Percentiles rank a stretch among this genome's conserved stretches.
phyloP scores from a whole-genome alignment of 768 basidiomycete genomes.

The Lactarius akahatsu region DNA sequence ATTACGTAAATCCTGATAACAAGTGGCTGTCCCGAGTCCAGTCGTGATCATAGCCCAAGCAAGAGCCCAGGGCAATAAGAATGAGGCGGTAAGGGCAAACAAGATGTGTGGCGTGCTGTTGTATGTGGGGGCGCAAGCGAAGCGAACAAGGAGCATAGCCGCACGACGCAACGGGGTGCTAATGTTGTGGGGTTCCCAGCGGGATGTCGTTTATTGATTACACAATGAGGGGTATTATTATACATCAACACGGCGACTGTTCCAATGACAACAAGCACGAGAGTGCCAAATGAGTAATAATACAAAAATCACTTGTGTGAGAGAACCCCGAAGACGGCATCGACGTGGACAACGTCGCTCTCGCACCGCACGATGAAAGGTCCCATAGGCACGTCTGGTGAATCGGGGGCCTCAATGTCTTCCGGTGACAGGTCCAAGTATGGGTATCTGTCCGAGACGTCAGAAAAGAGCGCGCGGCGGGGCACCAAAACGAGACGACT shows the following conservation, averaged over 20 bases:
- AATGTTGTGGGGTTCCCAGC: conserved; percentile 1
- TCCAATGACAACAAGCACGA: not conserved
- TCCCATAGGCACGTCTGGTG: conserved; percentile 21
- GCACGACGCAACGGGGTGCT: not conserved
- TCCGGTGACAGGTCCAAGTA: conserved; percentile 26
- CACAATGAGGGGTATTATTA: conserved; percentile 1
- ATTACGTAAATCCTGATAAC: too few relatives aligned
- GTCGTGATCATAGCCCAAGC: not conserved
- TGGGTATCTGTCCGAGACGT: conserved; percentile 20
- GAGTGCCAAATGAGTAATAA: not conserved
- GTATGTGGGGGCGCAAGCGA: not conserved
- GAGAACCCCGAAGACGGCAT: conserved; percentile 58
- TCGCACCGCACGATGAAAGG: conserved; percentile 26
- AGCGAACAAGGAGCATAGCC: not conserved
- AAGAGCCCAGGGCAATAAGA: not conserved
- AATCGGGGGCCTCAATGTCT: conserved; percentile 19
- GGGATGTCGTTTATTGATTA: conserved; percentile 11
- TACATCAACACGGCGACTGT: conserved; percentile 13
- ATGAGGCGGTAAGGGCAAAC: not conserved
- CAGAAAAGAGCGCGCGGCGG: not conserved
- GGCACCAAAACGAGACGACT: not conserved
- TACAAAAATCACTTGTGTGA: conserved; percentile 11
- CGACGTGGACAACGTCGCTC: conserved; percentile 38
- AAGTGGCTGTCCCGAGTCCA: not conserved
- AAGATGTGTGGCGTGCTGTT: not conserved